Conservation (phyloP, 106 monocot genomes). For the Cymbidium sinense region DNA sequence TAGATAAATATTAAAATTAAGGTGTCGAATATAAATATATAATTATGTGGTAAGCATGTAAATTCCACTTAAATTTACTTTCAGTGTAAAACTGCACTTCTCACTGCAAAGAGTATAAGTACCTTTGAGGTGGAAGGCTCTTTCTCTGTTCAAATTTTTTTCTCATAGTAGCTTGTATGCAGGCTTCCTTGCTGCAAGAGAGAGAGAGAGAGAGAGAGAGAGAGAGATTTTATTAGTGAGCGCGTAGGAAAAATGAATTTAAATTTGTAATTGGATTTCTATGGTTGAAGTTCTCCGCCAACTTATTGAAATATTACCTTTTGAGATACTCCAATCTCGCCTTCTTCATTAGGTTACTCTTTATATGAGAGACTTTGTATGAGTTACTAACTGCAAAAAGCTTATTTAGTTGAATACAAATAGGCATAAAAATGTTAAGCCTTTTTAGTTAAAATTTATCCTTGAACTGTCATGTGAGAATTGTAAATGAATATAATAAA, state of each 20-base stretch:
- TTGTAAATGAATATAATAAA: too few relatives aligned
- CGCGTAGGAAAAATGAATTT: neutral
- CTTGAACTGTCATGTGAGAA: too few relatives aligned
- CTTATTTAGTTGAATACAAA: neutral
- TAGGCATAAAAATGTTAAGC: too few relatives aligned
- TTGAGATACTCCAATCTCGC: slow-evolving; percentile 71
- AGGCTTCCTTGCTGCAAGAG: slow-evolving; percentile 43
- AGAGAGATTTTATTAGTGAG: neutral
- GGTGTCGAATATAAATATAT: neutral
- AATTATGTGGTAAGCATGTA: neutral
- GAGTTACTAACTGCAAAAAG: slow-evolving; percentile 41
- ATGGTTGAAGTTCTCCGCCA: neutral
- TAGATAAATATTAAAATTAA: neutral
- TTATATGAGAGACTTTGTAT: slow-evolving; percentile 42
- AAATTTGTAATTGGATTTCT: neutral
- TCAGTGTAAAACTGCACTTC: neutral
- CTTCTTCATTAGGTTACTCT: slow-evolving; percentile 83
- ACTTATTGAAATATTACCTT: slow-evolving; percentile 30
- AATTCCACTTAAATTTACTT: neutral
- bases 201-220: neutral
- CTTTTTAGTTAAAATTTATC: too few relatives aligned
- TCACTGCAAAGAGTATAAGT: neutral
- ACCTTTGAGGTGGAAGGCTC: slow-evolving; percentile 30
- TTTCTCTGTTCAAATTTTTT: slow-evolving; percentile 32
- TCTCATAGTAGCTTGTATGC: slow-evolving; percentile 37